Evolutionary conservation across 345 rosid genomes (phyloP).

Genomic region (Rhodamnia argentea): DNA sequence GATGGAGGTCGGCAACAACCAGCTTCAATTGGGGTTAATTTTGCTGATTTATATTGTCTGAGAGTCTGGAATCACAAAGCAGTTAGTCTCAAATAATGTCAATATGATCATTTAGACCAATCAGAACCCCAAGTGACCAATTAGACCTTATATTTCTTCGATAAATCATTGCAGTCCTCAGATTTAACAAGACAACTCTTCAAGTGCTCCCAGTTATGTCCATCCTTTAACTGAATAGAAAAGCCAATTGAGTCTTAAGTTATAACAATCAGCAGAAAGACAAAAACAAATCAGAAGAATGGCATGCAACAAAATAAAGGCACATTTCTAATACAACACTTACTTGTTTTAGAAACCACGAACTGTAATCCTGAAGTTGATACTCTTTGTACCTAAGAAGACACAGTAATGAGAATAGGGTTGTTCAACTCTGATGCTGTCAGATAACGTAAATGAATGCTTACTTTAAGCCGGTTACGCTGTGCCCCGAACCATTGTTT

Average conservation of each 20-base stretch:
- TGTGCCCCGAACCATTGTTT: conserved; percentile 82
- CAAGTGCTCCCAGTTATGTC: conserved; percentile 56
- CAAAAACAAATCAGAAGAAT: neutral
- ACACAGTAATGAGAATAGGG: neutral
- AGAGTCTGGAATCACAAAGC: conserved; percentile 38
- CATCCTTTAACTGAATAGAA: conserved; percentile 55
- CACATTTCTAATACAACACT: neutral
- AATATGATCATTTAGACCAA: neutral
- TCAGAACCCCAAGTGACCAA: neutral
- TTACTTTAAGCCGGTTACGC: conserved; percentile 63
- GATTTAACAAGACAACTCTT: conserved; percentile 93
- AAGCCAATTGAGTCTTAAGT: neutral
- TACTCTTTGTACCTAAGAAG: conserved; percentile 84
- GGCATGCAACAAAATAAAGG: neutral
- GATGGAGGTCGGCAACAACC: conserved; percentile 96
- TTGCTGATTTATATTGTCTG: conserved; percentile 57
- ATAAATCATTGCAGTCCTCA: conserved; percentile 53
- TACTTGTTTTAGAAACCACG: conserved; percentile 83
- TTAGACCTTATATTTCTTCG: conserved; percentile 62
- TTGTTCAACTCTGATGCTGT: neutral
- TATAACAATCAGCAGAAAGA: neutral
- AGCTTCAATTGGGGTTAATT: conserved; percentile 76
- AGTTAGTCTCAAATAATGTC: conserved; percentile 4
- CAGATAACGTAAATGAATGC: neutral
- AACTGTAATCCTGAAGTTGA: conserved; percentile 81